A percentile compares a stretch with the other conserved stretches of the same genome.
These are phyloP conservation scores for Patellifolia procumbens DNA, from an alignment of 179 eudicot genomes.

Conservation along the genomic window DNA sequence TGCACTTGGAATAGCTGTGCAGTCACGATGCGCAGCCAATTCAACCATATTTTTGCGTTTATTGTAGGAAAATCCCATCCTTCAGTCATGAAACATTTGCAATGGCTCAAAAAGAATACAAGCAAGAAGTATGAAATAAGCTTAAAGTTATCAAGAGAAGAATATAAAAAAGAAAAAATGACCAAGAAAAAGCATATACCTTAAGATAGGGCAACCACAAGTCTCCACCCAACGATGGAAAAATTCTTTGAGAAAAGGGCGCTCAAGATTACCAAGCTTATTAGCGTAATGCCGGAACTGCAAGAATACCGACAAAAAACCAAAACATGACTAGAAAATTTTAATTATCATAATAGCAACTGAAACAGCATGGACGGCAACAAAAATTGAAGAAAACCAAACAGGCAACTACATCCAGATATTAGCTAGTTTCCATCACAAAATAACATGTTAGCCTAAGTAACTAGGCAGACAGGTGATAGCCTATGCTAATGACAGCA, in stretches of 20 bases:
- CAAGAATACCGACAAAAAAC: constrained; percentile 17
- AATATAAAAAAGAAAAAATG: constrained; percentile 19
- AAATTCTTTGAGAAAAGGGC: constrained; percentile 94
- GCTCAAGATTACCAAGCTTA: constrained; percentile 95
- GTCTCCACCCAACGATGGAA: constrained; percentile 97
- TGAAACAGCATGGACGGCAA: not conserved
- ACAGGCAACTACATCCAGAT: not conserved
- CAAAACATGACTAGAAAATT: not conserved
- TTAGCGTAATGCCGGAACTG: constrained; percentile 96
- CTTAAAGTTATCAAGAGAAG: not conserved
- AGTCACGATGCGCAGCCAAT: constrained; percentile 79
- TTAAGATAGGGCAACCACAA: constrained; percentile 91
- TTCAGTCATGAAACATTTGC: constrained; percentile 29
- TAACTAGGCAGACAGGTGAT: not conserved
- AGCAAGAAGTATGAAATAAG: constrained; percentile 8
- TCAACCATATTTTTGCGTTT: constrained; percentile 91
- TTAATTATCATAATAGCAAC: not conserved
- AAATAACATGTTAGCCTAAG: not conserved
- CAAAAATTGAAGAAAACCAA: not conserved
- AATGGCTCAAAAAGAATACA: constrained; percentile 14
- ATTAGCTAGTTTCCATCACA: not conserved
- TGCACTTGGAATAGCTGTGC: constrained; percentile 62
- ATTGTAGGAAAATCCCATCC: constrained; percentile 97
- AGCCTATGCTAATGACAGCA: not conserved
- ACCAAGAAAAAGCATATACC: constrained; percentile 44